A percentile compares a stretch with the other conserved stretches of the same genome.
These are phyloP conservation scores for Malus hybrid DNA, from an alignment of 331 rosid genomes.

Conservation along the genomic window DNA sequence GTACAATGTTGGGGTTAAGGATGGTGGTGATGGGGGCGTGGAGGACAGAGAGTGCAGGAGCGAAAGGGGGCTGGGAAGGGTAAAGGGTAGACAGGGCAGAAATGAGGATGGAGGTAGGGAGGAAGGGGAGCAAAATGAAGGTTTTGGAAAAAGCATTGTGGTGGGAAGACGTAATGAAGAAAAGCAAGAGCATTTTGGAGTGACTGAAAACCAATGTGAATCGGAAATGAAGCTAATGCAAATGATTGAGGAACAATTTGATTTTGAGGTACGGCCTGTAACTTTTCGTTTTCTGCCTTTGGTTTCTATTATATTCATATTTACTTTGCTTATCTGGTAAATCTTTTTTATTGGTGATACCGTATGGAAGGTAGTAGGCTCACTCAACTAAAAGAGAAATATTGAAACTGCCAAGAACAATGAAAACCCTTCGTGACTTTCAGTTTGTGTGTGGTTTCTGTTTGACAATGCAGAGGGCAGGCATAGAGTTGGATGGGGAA, in stretches of 20 bases:
- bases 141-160: no score
- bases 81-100: neutral
- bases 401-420: no score
- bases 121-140: neutral
- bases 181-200: neutral
- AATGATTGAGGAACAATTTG: slow-evolving; percentile 1
- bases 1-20: no score
- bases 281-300: neutral
- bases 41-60: neutral
- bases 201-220: slow-evolving; percentile 5
- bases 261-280: slow-evolving; percentile 1
- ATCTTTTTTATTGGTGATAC: neutral
- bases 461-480: slow-evolving; percentile 7
- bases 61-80: neutral
- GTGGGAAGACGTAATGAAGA: neutral
- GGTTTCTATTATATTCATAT: neutral
- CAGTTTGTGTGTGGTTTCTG: neutral
- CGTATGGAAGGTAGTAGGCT: no score
- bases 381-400: no score
- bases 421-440: neutral
- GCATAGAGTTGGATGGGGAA: neutral
- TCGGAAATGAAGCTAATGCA: neutral
- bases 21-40: neutral
- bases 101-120: slow-evolving; percentile 6
- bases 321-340: neutral